Base-by-base conservation (phyloP, 176 grass and related monocot species). In the Paspalum vaginatum region DNA sequence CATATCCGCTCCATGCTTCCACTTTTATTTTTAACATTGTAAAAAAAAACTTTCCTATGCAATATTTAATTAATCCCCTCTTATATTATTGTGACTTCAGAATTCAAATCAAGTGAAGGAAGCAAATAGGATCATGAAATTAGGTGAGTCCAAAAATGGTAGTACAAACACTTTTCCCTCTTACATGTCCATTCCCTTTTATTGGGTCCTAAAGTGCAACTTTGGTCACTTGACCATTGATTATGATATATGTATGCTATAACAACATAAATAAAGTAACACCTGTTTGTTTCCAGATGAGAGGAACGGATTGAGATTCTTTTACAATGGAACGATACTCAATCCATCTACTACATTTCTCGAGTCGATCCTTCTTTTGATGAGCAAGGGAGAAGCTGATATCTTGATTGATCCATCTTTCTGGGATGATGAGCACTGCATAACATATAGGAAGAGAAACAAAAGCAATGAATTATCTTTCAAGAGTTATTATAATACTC, bases 391-490 rank as follows among this genome's bases (percentile, higher is more conserved):
- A 74, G 70, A 86, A 53, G 79, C 79, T 17, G 85, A 90, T 83
- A 15, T 83, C 18, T 18, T 40, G 20, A 78, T 90, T 61, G 70
- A 81, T 21, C 12, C 85, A 45, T 90, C 86, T 73, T 90, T 94
- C 59, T 94, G 88, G 88, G 76, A 85, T 58, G 22, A 90, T 56
- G 60, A 80, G 11, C 55, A 90, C 64, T 72, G 7, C 62, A 76
- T 94, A 88, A 81, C 76, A 24, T 94, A 90, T 77, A 83, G 55
- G 47, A 90, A 58, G n/a, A 56, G 32, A 58, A 68, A 77, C 16
- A 68, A 70, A 83, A 52, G 27, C 26, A 61, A 72, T 18, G 66
- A 69, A 20, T 73, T 25, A 11, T 79, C 81, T 47, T 51, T 67
- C 40, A 15, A 9, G 26, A 79, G 57, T 42, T 71, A 67, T 16